Conservation (phyloP, 192 early-diverging fungal genomes). For the Mortierella claussenii region DNA sequence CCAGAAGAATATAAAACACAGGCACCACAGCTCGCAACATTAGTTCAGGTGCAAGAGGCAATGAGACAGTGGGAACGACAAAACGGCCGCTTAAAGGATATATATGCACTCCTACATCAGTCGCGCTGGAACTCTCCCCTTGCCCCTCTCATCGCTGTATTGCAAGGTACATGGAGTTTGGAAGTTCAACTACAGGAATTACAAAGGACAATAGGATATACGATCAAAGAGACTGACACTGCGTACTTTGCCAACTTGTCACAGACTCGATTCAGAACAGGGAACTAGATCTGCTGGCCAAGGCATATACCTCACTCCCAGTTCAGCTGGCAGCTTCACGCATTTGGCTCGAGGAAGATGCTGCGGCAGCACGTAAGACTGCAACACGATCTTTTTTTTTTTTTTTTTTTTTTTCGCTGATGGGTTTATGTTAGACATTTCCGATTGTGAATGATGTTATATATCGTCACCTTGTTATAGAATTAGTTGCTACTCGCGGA, state of each 20-base stretch:
- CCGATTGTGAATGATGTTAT: neutral
- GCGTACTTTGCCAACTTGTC: neutral
- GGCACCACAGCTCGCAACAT: constrained; percentile 19
- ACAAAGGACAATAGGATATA: neutral
- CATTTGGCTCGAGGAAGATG: constrained; percentile 36
- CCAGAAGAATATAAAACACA: constrained; percentile 30
- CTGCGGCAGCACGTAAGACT: constrained; percentile 43
- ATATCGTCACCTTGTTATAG: no score
- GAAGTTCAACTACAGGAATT: neutral
- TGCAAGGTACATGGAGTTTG: no score
- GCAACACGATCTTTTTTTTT: neutral
- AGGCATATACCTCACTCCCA: constrained; percentile 48
- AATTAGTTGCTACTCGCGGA: constrained; percentile 43
- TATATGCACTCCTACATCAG: constrained; percentile 30
- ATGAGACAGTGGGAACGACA: constrained; percentile 48
- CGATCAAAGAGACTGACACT: neutral
- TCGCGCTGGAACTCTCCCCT: constrained; percentile 42
- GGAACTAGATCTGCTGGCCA: constrained; percentile 46
- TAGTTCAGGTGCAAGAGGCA: constrained; percentile 34
- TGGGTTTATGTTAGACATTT: neutral
- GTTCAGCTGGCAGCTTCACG: constrained; percentile 49
- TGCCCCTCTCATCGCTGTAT: constrained; percentile 31
- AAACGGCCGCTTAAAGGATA: constrained; percentile 44
- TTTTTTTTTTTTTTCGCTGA: neutral
- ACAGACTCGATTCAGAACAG: constrained; percentile 48